Evolutionary conservation across 1,284 basidiomycete genomes (phyloP).

Genomic region (Veloporphyrellus conicus): DNA sequence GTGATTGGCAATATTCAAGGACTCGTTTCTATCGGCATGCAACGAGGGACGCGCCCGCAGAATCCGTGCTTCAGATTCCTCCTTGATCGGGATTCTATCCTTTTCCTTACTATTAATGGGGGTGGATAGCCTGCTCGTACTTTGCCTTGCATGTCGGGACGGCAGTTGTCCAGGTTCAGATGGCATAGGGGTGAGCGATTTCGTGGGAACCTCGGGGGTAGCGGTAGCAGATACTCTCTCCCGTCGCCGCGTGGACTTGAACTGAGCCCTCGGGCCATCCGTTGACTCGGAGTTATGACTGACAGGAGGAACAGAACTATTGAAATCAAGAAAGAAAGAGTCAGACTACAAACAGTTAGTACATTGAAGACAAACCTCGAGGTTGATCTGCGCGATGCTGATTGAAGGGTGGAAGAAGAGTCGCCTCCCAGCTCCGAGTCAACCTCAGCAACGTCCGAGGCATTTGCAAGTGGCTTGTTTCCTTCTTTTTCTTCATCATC

Average conservation of each 20-base stretch:
- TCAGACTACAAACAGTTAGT: constrained; percentile 13
- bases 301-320: constrained; percentile 29
- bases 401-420: constrained; percentile 24
- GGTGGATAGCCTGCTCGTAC: constrained; percentile 30
- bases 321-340: neutral
- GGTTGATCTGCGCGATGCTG: constrained; percentile 26
- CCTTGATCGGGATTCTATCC: constrained; percentile 43
- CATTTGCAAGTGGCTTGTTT: constrained; percentile 42
- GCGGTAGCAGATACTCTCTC: constrained; percentile 45
- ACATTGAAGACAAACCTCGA: constrained; percentile 27
- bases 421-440: constrained; percentile 54
- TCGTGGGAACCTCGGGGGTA: constrained; percentile 22
- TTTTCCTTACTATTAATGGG: constrained; percentile 34
- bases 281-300: constrained; percentile 18
- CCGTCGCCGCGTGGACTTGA: constrained; percentile 48
- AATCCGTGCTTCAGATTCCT: constrained; percentile 47
- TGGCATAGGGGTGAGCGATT: constrained; percentile 26
- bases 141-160: constrained; percentile 20
- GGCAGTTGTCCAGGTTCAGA: constrained; percentile 19
- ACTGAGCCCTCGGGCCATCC: constrained; percentile 33
- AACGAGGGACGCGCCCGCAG: constrained; percentile 45
- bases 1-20: constrained; percentile 36
- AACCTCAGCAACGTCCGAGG: constrained; percentile 43
- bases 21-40: constrained; percentile 34
- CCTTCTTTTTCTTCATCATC: constrained; percentile 48